phyloP scores from a whole-genome alignment of 371 early-diverging fungal species.

The Entomophthora muscae region DNA sequence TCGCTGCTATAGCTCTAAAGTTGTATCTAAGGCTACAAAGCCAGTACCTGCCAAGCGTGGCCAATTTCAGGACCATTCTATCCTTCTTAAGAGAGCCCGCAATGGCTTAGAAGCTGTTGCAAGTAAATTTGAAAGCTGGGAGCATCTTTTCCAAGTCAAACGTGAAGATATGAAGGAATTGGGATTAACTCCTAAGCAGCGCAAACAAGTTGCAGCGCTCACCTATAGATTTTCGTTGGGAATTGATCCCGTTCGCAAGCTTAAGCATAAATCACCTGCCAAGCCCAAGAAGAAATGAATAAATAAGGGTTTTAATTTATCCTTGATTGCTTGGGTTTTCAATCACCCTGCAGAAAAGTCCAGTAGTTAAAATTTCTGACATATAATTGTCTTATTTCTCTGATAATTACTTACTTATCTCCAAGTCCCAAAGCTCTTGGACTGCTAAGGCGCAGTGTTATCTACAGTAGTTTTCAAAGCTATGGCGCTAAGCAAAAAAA shows the following conservation, averaged over 20 bases:
- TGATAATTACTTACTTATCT: too few species aligned
- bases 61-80: background rate
- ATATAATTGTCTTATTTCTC: too few species aligned
- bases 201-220: background rate
- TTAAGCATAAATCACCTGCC: background rate
- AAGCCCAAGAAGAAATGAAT: too few species aligned
- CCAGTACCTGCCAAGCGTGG: background rate
- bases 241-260: too few species aligned
- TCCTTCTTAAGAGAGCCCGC: background rate
- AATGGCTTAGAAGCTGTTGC: background rate
- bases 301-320: too few species aligned
- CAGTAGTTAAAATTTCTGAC: too few species aligned
- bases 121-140: background rate
- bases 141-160: background rate
- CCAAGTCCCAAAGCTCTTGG: too few species aligned
- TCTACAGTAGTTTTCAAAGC: too few species aligned
- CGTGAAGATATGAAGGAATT: background rate
- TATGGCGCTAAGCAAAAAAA: too few species aligned
- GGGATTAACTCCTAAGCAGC: background rate
- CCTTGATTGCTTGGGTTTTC: too few species aligned
- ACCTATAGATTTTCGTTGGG: background rate
- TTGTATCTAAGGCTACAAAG: background rate
- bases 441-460: too few species aligned
- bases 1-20: background rate
- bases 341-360: too few species aligned